These are phyloP conservation scores for Cyberlindnera saturnus DNA, from an alignment of 805 yeast species.

Conservation along the genomic window DNA sequence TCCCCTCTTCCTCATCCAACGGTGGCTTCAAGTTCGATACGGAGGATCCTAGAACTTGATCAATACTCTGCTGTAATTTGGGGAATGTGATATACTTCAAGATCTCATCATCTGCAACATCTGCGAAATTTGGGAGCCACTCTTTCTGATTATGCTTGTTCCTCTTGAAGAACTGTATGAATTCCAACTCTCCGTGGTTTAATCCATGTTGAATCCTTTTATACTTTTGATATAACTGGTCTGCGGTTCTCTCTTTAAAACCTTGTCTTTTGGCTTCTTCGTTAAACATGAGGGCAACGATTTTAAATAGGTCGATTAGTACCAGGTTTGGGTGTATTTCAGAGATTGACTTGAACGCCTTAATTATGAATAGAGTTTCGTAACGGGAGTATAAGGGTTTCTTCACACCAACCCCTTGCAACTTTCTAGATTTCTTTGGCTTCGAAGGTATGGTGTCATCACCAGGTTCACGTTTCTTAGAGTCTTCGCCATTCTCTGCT, in stretches of 20 bases:
- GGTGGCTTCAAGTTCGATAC: slow-evolving; percentile 6
- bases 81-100: slow-evolving; percentile 13
- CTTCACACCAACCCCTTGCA: slow-evolving; percentile 23
- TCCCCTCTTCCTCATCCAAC: slow-evolving; percentile 4
- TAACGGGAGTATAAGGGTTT: slow-evolving; percentile 23
- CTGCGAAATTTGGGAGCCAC: slow-evolving; percentile 20
- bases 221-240: slow-evolving; percentile 24
- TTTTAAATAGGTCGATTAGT: slow-evolving; percentile 19
- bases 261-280: slow-evolving; percentile 18
- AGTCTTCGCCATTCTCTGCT: too few relatives aligned
- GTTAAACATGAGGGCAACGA: slow-evolving; percentile 18
- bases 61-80: slow-evolving; percentile 13
- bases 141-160: slow-evolving; percentile 17
- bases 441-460: background rate
- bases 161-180: slow-evolving; percentile 13
- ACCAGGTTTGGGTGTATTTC: slow-evolving; percentile 18
- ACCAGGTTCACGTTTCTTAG: too few relatives aligned
- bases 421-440: slow-evolving; percentile 19
- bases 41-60: slow-evolving; percentile 8
- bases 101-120: slow-evolving; percentile 5
- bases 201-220: slow-evolving; percentile 22
- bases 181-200: slow-evolving; percentile 17
- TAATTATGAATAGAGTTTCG: slow-evolving; percentile 21
- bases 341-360: slow-evolving; percentile 16
- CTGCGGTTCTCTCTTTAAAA: slow-evolving; percentile 21